A percentile compares a stretch with the other conserved stretches of the same genome.
Conservation (phyloP, 441 rosid species). For the Erysimum cheiri region DNA sequence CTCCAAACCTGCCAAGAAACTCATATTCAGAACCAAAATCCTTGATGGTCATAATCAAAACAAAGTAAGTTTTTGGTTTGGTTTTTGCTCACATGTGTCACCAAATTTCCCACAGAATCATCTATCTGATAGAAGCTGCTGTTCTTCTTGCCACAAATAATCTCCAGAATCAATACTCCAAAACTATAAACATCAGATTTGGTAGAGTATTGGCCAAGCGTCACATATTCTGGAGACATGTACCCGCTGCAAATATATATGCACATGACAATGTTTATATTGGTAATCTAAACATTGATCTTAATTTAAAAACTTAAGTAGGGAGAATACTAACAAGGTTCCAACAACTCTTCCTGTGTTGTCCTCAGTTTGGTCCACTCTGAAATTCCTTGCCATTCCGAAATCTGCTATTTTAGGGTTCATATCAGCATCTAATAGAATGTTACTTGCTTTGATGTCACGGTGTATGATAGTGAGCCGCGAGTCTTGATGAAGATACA, state of each 20-base stretch:
- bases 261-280: neutral
- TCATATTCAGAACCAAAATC: neutral
- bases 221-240: slow-evolving; percentile 48
- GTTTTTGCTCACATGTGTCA: slow-evolving; percentile 45
- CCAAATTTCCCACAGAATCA: slow-evolving; percentile 32
- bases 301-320: neutral
- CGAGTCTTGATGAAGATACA: slow-evolving; percentile 65
- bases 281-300: too few relatives aligned
- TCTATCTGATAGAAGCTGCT: slow-evolving; percentile 32
- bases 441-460: slow-evolving; percentile 44
- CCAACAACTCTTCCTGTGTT: slow-evolving; percentile 53
- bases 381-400: slow-evolving; percentile 49
- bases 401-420: slow-evolving; percentile 43
- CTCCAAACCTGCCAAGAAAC: slow-evolving; percentile 47
- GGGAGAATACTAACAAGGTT: slow-evolving; percentile 45
- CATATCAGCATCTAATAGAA: slow-evolving; percentile 38
- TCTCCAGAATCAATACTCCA: slow-evolving; percentile 52
- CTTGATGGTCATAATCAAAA: neutral
- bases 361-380: slow-evolving; percentile 49
- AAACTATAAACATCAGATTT: slow-evolving; percentile 54
- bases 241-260: slow-evolving; percentile 17
- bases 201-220: slow-evolving; percentile 46
- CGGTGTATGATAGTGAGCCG: slow-evolving; percentile 48
- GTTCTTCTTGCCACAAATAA: slow-evolving; percentile 48
- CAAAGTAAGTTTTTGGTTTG: neutral